Base-by-base conservation (phyloP, 75 land plant species). In the Ceratopteris richardii region DNA sequence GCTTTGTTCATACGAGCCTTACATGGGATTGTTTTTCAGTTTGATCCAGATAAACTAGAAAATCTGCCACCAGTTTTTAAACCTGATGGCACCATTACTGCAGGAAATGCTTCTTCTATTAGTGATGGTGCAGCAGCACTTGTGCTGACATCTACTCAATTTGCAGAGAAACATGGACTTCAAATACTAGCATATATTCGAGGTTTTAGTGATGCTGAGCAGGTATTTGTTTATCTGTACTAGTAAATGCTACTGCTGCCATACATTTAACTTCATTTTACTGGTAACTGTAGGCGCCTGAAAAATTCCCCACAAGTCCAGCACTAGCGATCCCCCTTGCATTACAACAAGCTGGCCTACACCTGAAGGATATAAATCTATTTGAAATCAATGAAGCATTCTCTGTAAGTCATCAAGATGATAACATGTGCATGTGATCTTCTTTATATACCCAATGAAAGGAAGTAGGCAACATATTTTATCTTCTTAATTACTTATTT, bases 311-410 rank as follows among this genome's bases (percentile, higher is more conserved):
- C 26, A 72, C 75, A 26, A 57, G 57, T 36, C 75, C 75, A 51
- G 47, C 75, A 19, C 55, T 72, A 9, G 75, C 75, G 14, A 72
- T 72, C 51, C 75, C 75, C 23, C 42, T 23, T 51, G 75, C 75
- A 31, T 44, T 72, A 50, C 14, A 55, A 29, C 68, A 66, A 21
- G 69, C 75, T 68, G 68, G 75, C 26, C 43, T 65, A 56, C 51
- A 52, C 40, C 26, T 57, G 46, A 50, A 65, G 13, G 41, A 66
- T 14, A 58, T 72, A 19, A 63, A 66, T 42, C 22, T 66, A 17
- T 72, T 66, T 54, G 75, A 72, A 63, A 72, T 71, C 61, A 71
- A 71, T 37, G 76, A 73, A 54, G 76, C 76, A 27, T 73, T 73
- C 55, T 58, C 76, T 54, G 76, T 73, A 51, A 50, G 74, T 26